phyloP scores from a whole-genome alignment of 1,139 yeast species.

The Eremothecium sinecaudum region DNA sequence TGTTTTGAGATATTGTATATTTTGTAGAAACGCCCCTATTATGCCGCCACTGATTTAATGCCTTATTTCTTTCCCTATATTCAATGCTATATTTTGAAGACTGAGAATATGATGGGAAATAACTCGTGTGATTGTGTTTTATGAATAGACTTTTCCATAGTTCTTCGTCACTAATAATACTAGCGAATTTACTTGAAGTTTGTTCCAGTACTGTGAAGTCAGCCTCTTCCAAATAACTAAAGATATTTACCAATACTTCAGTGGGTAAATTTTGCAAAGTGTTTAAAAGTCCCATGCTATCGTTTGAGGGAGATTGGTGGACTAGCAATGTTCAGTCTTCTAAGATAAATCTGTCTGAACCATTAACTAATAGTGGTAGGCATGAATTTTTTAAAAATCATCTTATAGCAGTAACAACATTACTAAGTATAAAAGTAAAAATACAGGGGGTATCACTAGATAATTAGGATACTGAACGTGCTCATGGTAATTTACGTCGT shows the following conservation, averaged over 20 bases:
- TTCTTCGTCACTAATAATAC: slow-evolving; percentile 45
- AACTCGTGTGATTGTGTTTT: slow-evolving; percentile 36
- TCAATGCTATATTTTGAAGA: slow-evolving; percentile 49
- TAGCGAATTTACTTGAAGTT: slow-evolving; percentile 48
- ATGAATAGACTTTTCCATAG: slow-evolving; percentile 55
- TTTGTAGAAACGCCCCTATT: slow-evolving; percentile 34
- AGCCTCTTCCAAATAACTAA: slow-evolving; percentile 48
- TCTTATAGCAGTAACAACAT: no score
- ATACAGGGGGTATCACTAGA: no score
- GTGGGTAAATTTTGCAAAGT: slow-evolving; percentile 39
- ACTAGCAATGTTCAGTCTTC: no score
- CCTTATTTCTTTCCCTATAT: slow-evolving; percentile 40
- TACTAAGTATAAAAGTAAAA: no score
- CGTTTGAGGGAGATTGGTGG: no score
- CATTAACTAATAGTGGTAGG: no score
- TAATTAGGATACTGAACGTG: no score
- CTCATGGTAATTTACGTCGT: no score
- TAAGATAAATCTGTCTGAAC: no score
- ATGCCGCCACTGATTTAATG: slow-evolving; percentile 45
- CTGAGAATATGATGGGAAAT: slow-evolving; percentile 50
- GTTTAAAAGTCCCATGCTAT: background rate
- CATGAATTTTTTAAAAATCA: no score
- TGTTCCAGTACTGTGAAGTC: slow-evolving; percentile 42
- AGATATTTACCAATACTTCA: slow-evolving; percentile 48
- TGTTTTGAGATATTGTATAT: slow-evolving; percentile 24